A percentile compares a stretch with the other conserved stretches of the same genome.
These are phyloP conservation scores for Lactarius tabidus DNA, from an alignment of 768 basidiomycete genomes.

Conservation along the genomic window DNA sequence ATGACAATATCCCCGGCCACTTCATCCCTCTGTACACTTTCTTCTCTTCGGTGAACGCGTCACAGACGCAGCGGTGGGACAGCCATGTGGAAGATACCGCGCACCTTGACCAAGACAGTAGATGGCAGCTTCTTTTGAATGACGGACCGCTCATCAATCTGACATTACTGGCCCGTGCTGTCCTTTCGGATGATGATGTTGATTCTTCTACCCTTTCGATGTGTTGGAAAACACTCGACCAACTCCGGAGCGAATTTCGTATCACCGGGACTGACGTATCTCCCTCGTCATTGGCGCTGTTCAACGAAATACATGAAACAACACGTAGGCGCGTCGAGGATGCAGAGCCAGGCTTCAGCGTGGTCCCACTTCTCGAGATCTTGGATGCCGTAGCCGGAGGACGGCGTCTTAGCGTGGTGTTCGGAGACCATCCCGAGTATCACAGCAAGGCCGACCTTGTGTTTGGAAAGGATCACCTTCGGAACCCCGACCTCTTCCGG, in stretches of 20 bases:
- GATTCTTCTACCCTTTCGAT: neutral
- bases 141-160: constrained; percentile 14
- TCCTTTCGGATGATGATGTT: neutral
- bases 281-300: neutral
- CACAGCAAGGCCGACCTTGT: neutral
- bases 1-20: neutral
- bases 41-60: neutral
- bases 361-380: neutral
- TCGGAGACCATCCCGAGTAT: neutral
- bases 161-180: neutral
- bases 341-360: neutral
- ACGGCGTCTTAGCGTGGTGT: neutral
- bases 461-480: constrained; percentile 9
- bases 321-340: neutral
- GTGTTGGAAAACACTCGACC: constrained; percentile 16
- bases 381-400: neutral
- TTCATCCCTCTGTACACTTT: constrained; percentile 1
- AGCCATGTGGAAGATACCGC: too few species aligned
- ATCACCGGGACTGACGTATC: neutral
- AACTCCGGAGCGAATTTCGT: neutral
- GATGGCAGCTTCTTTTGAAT: neutral
- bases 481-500: neutral
- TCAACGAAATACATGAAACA: neutral
- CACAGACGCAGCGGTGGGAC: too few species aligned
- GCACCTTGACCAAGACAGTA: neutral